A percentile compares a stretch with the other conserved stretches of the same genome.
Evolutionary conservation across 179 eudicot genomes (phyloP).

Genomic region (Patellifolia procumbens): DNA sequence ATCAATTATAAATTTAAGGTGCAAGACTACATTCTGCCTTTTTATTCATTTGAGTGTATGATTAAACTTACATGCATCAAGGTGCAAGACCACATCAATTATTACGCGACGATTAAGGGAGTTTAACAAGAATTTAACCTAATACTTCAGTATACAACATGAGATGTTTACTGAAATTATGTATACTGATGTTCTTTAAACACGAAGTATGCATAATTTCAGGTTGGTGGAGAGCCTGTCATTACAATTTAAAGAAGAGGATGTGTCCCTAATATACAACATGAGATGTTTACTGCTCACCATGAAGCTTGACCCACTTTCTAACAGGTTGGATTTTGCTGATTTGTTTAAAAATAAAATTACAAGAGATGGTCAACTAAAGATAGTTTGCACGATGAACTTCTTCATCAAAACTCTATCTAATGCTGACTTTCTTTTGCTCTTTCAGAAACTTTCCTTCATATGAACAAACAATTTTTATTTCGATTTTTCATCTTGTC

Average conservation of each 20-base stretch:
- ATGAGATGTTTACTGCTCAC: constrained; percentile 16
- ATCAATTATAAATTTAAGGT: too few relatives aligned
- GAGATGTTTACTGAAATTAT: too few relatives aligned
- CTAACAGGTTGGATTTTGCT: constrained; percentile 31
- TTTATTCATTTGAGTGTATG: too few relatives aligned
- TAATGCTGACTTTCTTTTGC: neutral
- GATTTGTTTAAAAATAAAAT: neutral
- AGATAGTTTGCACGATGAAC: constrained; percentile 22
- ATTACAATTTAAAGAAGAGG: neutral
- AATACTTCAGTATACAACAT: too few relatives aligned
- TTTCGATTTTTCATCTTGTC: neutral
- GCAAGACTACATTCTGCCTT: too few relatives aligned
- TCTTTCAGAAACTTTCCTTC: neutral
- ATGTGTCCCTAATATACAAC: constrained; percentile 17
- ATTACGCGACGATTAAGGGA: neutral
- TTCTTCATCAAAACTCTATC: neutral
- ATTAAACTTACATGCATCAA: too few relatives aligned
- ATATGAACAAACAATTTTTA: neutral
- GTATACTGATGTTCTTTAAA: too few relatives aligned
- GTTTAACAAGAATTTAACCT: neutral
- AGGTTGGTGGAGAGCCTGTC: constrained; percentile 33
- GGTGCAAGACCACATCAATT: too few relatives aligned
- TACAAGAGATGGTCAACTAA: constrained; percentile 24
- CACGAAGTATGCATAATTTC: neutral
- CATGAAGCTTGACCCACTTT: constrained; percentile 25